These are phyloP conservation scores for Dioszegia aurantiaca DNA, from an alignment of 768 basidiomycete genomes.

Conservation along the genomic window DNA sequence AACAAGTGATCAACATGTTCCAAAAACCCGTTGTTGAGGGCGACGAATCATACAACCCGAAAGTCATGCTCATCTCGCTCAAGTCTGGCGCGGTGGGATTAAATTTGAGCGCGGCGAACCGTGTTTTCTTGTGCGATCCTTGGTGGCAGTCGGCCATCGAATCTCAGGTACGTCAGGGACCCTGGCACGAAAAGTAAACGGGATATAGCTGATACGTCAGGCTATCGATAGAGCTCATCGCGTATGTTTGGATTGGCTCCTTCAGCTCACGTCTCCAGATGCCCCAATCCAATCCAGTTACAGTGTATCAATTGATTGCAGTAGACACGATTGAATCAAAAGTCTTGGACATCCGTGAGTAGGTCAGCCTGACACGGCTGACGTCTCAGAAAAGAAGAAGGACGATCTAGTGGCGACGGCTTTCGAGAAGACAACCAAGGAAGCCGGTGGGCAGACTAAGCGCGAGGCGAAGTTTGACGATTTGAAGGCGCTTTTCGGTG, in stretches of 20 bases:
- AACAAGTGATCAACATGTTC: conserved; percentile 72
- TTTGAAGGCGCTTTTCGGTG: conserved; percentile 47
- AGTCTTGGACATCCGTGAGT: conserved; percentile 70
- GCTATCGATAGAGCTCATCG: conserved; percentile 42
- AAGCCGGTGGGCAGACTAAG: conserved; percentile 70
- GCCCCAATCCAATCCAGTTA: conserved; percentile 76
- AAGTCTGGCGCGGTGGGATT: conserved; percentile 82
- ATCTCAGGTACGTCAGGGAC: conserved; percentile 26
- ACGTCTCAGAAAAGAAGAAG: conserved; percentile 63
- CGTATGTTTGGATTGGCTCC: conserved; percentile 19
- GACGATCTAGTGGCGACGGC: conserved; percentile 76
- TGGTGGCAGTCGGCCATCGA: conserved; percentile 50
- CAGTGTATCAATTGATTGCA: conserved; percentile 84
- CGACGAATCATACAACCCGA: conserved; percentile 57
- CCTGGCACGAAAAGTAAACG: too few species aligned
- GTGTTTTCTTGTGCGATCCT: conserved; percentile 56
- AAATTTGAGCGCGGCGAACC: conserved; percentile 84
- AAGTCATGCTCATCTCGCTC: conserved; percentile 80
- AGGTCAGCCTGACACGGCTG: neutral
- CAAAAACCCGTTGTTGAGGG: conserved; percentile 31
- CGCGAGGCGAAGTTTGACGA: conserved; percentile 80
- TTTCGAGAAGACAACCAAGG: conserved; percentile 73
- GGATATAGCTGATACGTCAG: conserved; percentile 10
- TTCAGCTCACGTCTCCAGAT: conserved; percentile 55
- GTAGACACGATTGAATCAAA: conserved; percentile 85